Conservation (phyloP, 768 basidiomycete genomes). For the Boletus pseudopeckii region DNA sequence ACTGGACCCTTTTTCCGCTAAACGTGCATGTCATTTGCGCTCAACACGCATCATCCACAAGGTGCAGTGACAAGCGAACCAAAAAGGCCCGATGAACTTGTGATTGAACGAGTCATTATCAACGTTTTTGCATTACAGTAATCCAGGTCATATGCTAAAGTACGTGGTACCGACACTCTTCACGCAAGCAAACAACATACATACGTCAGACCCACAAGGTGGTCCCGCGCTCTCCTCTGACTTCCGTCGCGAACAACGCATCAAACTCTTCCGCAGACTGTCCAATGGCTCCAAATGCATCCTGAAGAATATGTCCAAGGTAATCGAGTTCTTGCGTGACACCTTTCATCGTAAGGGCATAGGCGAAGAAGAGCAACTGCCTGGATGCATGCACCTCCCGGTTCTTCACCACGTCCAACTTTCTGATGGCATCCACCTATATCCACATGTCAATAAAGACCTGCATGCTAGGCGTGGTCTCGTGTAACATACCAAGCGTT, state of each 20-base stretch:
- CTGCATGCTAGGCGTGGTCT: neutral
- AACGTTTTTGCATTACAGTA: neutral
- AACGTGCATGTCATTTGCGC: slow-evolving; percentile 3
- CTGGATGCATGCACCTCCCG: slow-evolving; percentile 77
- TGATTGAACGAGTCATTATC: neutral
- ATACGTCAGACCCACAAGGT: slow-evolving; percentile 15
- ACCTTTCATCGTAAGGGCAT: slow-evolving; percentile 91
- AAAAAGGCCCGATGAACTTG: neutral
- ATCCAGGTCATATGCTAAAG: slow-evolving; percentile 1
- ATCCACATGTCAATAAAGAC: neutral
- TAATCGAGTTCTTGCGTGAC: slow-evolving; percentile 86
- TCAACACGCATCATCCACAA: slow-evolving; percentile 9
- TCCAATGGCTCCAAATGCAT: slow-evolving; percentile 90
- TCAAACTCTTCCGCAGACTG: slow-evolving; percentile 81
- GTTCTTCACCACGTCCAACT: slow-evolving; percentile 83
- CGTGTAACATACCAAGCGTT: slow-evolving; percentile 58
- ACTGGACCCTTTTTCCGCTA: neutral
- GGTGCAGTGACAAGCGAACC: neutral
- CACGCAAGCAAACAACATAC: neutral
- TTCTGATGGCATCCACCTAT: slow-evolving; percentile 78
- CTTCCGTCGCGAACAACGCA: slow-evolving; percentile 51
- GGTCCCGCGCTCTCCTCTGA: slow-evolving; percentile 1
- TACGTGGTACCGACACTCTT: neutral
- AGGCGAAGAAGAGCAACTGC: slow-evolving; percentile 91
- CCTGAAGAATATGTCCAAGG: slow-evolving; percentile 77